Conservation (phyloP, 2,329 filamentous ascomycete species). For the Hymenotorrendiella dingleyae region DNA sequence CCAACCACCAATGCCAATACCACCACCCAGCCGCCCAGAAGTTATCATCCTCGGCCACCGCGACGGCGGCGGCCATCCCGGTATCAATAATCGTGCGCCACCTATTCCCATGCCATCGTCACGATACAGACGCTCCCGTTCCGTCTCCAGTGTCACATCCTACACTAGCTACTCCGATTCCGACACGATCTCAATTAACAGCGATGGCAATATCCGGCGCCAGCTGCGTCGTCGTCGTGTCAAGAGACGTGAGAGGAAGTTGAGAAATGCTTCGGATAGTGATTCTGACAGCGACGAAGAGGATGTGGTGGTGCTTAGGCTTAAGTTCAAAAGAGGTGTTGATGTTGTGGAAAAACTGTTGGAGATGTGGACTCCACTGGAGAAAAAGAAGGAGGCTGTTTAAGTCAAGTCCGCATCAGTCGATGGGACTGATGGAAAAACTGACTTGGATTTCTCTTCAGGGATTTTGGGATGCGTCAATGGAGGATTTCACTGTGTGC, state of each 20-base stretch:
- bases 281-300: conserved; percentile 10
- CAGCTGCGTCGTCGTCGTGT: conserved; percentile 4
- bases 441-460: too few relatives aligned
- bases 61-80: too few relatives aligned
- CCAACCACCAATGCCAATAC: too few relatives aligned
- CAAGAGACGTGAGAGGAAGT: neutral
- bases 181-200: neutral
- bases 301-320: conserved; percentile 11
- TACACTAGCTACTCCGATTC: neutral
- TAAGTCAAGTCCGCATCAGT: too few relatives aligned
- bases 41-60: too few relatives aligned
- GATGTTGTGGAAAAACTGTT: conserved; percentile 15
- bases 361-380: conserved; percentile 14
- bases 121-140: too few relatives aligned
- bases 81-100: too few relatives aligned
- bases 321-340: conserved; percentile 14
- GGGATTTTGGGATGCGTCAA: too few relatives aligned
- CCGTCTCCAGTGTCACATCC: conserved; percentile 5
- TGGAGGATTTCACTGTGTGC: too few relatives aligned
- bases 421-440: too few relatives aligned
- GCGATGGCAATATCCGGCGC: conserved; percentile 8
- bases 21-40: too few relatives aligned
- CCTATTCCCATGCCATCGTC: too few relatives aligned
- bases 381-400: conserved; percentile 3
- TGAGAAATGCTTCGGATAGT: neutral